Evolutionary conservation across 2,329 filamentous ascomycete species (phyloP).

Genomic region (Chaetothyriales sp.): DNA sequence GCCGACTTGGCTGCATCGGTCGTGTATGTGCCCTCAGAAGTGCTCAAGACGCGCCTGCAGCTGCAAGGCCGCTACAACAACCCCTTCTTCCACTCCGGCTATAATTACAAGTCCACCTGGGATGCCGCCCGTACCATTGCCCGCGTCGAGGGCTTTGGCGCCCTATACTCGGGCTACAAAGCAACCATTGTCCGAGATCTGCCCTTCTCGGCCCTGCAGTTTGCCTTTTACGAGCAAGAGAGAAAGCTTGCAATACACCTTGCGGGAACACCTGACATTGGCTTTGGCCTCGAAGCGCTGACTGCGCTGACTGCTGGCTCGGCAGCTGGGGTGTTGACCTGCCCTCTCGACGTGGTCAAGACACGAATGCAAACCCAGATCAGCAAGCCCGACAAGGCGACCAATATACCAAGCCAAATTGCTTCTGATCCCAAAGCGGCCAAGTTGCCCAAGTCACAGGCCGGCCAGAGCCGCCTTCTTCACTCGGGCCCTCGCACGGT

Average conservation of each 20-base stretch:
- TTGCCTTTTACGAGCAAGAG: conserved; percentile 96
- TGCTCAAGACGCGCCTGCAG: conserved; percentile 91
- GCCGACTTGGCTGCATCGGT: conserved; percentile 85
- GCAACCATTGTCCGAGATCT: conserved; percentile 88
- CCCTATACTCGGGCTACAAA: conserved; percentile 93
- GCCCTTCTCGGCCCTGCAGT: conserved; percentile 89
- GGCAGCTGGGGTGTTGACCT: conserved; percentile 84
- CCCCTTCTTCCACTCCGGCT: conserved; percentile 80
- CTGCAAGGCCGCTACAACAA: conserved; percentile 93
- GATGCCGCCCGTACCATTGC: conserved; percentile 80
- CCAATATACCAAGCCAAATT: conserved; percentile 13
- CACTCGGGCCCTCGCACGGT: conserved; percentile 35
- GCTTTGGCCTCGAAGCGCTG: conserved; percentile 66
- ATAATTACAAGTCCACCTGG: conserved; percentile 79
- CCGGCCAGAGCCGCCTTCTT: conserved; percentile 18
- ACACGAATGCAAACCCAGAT: conserved; percentile 91
- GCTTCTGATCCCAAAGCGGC: conserved; percentile 12
- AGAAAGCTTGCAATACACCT: conserved; percentile 65
- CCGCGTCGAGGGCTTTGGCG: conserved; percentile 62
- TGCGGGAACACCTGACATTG: conserved; percentile 69
- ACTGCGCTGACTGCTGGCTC: conserved; percentile 84
- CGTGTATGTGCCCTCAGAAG: conserved; percentile 92
- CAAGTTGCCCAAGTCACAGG: conserved; percentile 7
- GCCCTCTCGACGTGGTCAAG: conserved; percentile 93
- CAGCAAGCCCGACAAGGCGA: conserved; percentile 33